phyloP scores from a whole-genome alignment of 192 early-diverging fungal species.

The Phycomyces nitens region DNA sequence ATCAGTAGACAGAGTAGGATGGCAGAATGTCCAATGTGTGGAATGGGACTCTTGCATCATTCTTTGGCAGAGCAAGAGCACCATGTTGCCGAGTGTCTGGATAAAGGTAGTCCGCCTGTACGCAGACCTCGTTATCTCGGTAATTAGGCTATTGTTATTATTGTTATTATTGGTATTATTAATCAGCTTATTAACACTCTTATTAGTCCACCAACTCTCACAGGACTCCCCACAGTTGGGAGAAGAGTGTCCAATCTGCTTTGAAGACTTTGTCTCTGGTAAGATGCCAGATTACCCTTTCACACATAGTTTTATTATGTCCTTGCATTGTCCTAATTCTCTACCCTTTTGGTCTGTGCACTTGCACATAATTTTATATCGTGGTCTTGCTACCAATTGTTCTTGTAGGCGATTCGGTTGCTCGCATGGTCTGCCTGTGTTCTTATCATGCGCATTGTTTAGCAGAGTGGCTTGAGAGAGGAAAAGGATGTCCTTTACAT shows the following conservation, averaged over 20 bases:
- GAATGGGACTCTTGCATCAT: conserved; percentile 31
- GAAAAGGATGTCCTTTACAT: conserved; percentile 80
- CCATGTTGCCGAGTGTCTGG: conserved; percentile 67
- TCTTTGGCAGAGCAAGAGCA: conserved; percentile 45
- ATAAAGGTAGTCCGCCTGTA: conserved; percentile 44
- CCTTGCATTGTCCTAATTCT: background rate
- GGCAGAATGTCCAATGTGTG: conserved; percentile 76
- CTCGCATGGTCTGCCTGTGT: conserved; percentile 85
- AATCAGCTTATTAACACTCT: background rate
- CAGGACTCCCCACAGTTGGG: conserved; percentile 58
- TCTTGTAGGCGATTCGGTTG: conserved; percentile 64
- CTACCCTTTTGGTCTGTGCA: no score
- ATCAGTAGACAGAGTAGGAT: conserved; percentile 56
- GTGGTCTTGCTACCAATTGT: no score
- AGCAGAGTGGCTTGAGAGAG: conserved; percentile 72
- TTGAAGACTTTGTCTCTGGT: conserved; percentile 86
- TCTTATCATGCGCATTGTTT: conserved; percentile 86
- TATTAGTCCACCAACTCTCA: conserved; percentile 58
- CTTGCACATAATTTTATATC: no score
- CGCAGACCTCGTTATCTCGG: conserved; percentile 64
- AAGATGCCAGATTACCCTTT: background rate
- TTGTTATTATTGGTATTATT: background rate
- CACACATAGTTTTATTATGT: background rate
- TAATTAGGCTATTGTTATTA: conserved; percentile 21
- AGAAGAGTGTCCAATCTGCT: conserved; percentile 91